Evolutionary conservation across 768 basidiomycete species (phyloP), one percentile per base, ranked within the genome.

Genomic region (Kwoniella sp.): DNA sequence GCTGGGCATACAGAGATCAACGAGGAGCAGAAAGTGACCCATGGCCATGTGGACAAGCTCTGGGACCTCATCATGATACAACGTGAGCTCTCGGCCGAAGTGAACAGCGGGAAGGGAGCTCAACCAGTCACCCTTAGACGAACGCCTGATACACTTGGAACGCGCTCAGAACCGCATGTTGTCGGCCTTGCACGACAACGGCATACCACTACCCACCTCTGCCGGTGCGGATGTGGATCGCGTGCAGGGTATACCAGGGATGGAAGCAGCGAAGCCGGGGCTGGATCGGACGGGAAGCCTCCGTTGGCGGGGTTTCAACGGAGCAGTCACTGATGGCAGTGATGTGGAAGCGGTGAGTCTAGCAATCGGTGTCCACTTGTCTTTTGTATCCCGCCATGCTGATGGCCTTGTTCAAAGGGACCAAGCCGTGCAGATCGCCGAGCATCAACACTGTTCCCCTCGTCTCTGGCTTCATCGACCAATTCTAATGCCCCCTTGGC

Each of bases 81-180:
- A 29, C 68, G 71, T 73, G 50, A 63, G 70, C 42, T 19, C 17
- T 15, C 47, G 17, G 32, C 29, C 27, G 15, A 2, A 29, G 1
- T 17, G 39, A 27, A 25, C 4, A 37, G 19, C 46, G 20, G 5
- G 32, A 11, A 14, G 8, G 34, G 25, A 14, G 29, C 44, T 19
- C 32, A 33, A n/a, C 29, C 20, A n/a, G 36, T 25, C 15, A 23
- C 34, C 2, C 28, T 25, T 28, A 73, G 71, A 73, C 27, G 70
- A 70, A 36, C 59, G 72, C 8, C 57, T 73, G 31, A 43, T 63
- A n/a, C 45, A 56, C 26, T 50, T 73, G n/a, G 72, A 73, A 47
- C 53, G 59, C 22, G 65, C 67, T 37, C 68, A 70, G 36, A 40
- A 53, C 14, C 33, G 63, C 8, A 50, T 67, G 31, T 27, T 67